Base-by-base conservation (phyloP, 768 basidiomycete species). In the Lanmaoa pseudosensibilis region DNA sequence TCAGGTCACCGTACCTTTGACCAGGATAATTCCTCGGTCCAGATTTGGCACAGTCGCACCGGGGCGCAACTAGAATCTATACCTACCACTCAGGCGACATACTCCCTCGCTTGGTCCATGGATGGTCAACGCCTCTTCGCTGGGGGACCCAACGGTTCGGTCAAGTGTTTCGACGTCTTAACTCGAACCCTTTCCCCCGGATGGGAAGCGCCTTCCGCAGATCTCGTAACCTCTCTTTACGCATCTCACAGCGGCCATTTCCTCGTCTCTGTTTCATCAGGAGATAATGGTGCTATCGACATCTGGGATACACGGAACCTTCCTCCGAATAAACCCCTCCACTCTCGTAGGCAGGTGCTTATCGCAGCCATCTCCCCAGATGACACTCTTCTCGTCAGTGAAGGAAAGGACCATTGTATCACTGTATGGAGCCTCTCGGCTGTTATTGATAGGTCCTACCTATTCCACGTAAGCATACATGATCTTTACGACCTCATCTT, bases 31-130 rank as follows among this genome's bases (percentile, higher is more conserved):
- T 18, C 3, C 3, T 44, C 51, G 12, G 23, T 62, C 25, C 39
- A 21, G 33, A 52, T 65, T 30, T 65, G 64, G 64, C 56, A 59
- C 38, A 52, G 41, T 46, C 38, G 21, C 7, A 62, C 63, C 2
- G 56, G 57, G 11, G 46, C n/a, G 1, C 51, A 34, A 13, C 21
- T 65, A 27, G 36, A 3, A n/a, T 51, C 58, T 2, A 51, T 57
- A 23, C 43, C 32, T 1, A 38, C 46, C 16, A 15, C 23, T 18
- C 18, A 46, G 5, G 9, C 34, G 3, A 50, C 59, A 2, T 40
- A 40, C 30, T 65, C 64, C 2, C 55, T 65, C 6, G 55, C 56
- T 27, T 65, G 64, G 64, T 59, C 64, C 23, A 11, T 2, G 18
- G 57, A 65, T n/a, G 48, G 60, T 33, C 63, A 41, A 2, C 48